Conservation (phyloP, 768 basidiomycete genomes). For the Lentinula lateritia region DNA sequence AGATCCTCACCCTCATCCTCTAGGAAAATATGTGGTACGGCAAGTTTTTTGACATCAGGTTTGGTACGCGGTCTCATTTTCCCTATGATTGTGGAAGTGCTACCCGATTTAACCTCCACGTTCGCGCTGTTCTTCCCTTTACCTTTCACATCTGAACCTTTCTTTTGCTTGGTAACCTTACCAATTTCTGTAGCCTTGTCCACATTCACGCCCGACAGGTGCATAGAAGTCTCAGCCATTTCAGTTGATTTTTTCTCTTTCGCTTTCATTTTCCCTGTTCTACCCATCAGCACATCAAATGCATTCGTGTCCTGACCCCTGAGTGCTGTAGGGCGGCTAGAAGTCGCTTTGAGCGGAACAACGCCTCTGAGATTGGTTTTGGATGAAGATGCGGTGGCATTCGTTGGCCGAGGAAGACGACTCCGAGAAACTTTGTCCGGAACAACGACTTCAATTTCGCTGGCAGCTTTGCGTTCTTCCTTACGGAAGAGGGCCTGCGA, state of each 20-base stretch:
- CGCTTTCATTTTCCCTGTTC: neutral
- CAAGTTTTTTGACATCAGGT: neutral
- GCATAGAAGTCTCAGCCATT: neutral
- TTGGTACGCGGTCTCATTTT: constrained; percentile 5
- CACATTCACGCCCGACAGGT: neutral
- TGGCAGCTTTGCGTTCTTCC: no score
- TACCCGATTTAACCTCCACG: neutral
- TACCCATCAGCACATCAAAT: neutral
- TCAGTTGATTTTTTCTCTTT: neutral
- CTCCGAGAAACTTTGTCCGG: neutral
- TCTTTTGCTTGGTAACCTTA: neutral
- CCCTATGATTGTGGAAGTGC: neutral
- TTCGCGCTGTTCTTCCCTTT: neutral
- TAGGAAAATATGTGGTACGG: neutral
- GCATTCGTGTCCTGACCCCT: neutral
- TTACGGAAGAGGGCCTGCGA: neutral
- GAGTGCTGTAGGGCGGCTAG: neutral
- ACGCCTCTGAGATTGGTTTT: neutral
- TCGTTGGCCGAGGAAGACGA: constrained; percentile 4
- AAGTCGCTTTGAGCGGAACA: neutral
- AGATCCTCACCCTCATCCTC: constrained; percentile 1
- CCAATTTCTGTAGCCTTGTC: neutral
- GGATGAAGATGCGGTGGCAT: neutral
- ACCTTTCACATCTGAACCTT: neutral
- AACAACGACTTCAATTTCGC: neutral